Evolutionary conservation across 169 alveolate genomes (phyloP).

Genomic region (Pseudocohnilembus persalinus): DNA sequence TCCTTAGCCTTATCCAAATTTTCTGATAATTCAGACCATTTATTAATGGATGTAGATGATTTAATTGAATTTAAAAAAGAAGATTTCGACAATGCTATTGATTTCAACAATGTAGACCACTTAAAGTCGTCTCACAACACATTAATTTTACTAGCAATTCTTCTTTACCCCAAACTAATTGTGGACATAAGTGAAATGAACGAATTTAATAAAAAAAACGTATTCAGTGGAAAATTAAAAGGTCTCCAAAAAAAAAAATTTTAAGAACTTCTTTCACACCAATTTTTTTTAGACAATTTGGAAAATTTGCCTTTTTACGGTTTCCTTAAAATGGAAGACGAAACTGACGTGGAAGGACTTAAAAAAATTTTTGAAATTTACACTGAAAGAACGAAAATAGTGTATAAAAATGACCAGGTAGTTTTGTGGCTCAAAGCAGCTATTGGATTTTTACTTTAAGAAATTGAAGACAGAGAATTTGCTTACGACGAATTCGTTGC

Average conservation of each 20-base stretch:
- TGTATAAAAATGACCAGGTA: constrained; percentile 28
- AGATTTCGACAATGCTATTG: constrained; percentile 27
- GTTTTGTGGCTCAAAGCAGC: constrained; percentile 42
- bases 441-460: constrained; percentile 25
- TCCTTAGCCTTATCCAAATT: constrained; percentile 64
- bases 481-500: constrained; percentile 24
- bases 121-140: constrained; percentile 23
- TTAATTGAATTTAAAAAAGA: constrained; percentile 16
- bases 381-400: constrained; percentile 31
- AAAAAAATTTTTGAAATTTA: constrained; percentile 20
- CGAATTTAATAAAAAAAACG: constrained; percentile 26
- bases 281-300: constrained; percentile 16
- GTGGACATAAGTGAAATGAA: constrained; percentile 2
- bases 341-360: constrained; percentile 35
- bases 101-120: constrained; percentile 10
- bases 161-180: constrained; percentile 32
- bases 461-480: constrained; percentile 20
- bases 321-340: constrained; percentile 23
- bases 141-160: constrained; percentile 25
- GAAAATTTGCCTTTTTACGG: constrained; percentile 12
- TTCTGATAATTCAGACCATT: background rate
- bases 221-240: constrained; percentile 9
- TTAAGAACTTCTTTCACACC: constrained; percentile 26
- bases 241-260: constrained; percentile 24
- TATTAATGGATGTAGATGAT: background rate